Evolutionary conservation across 768 basidiomycete species (phyloP).

Genomic region (Sarcomyxa edulis): DNA sequence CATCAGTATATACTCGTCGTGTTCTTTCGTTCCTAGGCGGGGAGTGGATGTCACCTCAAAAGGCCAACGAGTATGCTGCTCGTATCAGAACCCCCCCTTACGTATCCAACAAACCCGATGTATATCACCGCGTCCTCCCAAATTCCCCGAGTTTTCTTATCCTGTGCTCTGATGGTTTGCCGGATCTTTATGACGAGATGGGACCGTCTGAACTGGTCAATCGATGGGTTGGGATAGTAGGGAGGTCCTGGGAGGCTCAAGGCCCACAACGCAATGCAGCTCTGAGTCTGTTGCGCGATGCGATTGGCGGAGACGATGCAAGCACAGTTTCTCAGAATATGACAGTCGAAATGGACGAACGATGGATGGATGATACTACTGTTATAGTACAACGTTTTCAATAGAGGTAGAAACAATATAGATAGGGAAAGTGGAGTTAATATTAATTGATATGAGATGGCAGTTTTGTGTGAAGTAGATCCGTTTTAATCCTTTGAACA

Average conservation of each 20-base stretch:
- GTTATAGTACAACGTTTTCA: conserved; percentile 39
- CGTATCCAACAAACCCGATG: conserved; percentile 37
- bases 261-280: conserved; percentile 25
- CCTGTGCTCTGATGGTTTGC: conserved; percentile 38
- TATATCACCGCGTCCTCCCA: conserved; percentile 26
- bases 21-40: conserved; percentile 30
- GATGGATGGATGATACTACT: conserved; percentile 43
- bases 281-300: conserved; percentile 32
- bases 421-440: background rate
- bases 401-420: conserved; percentile 17
- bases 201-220: conserved; percentile 19
- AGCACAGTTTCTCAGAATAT: conserved; percentile 30
- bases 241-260: conserved; percentile 9
- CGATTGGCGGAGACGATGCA: conserved; percentile 31
- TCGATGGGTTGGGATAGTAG: conserved; percentile 26
- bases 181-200: conserved; percentile 27
- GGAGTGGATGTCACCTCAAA: conserved; percentile 23
- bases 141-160: conserved; percentile 27
- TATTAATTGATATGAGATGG: no score
- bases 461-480: no score
- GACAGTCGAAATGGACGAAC: conserved; percentile 38
- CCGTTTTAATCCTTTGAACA: no score
- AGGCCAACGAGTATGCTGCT: conserved; percentile 26
- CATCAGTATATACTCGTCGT: conserved; percentile 32
- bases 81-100: conserved; percentile 37